Evolutionary conservation across 2,329 filamentous ascomycete genomes (phyloP).

Genomic region (Trichophyton verrucosum): DNA sequence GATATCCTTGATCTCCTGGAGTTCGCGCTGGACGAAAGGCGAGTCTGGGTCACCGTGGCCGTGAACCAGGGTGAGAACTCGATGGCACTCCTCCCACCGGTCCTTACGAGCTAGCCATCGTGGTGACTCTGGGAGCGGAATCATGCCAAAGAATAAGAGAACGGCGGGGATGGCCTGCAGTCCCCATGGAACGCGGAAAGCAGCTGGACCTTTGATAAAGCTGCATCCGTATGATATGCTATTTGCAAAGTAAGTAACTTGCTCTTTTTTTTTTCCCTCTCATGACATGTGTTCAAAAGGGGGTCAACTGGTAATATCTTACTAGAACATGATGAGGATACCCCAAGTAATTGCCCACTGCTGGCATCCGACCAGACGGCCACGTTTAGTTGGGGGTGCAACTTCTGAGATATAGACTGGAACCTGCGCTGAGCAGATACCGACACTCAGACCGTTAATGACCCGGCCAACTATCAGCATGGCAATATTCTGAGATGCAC

Average conservation of each 20-base stretch:
- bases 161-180: constrained; percentile 51
- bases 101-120: constrained; percentile 53
- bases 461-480: constrained; percentile 40
- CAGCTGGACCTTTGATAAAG: constrained; percentile 41
- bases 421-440: constrained; percentile 31
- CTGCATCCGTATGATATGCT: constrained; percentile 48
- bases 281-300: background rate
- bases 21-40: constrained; percentile 54
- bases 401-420: constrained; percentile 30
- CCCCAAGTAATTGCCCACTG: constrained; percentile 35
- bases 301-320: constrained; percentile 8
- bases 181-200: constrained; percentile 54
- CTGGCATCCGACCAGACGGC: constrained; percentile 31
- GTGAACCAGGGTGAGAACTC: constrained; percentile 46
- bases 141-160: constrained; percentile 45
- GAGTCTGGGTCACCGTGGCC: constrained; percentile 52
- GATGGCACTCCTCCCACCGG: constrained; percentile 42
- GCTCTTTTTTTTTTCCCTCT: background rate
- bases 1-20: constrained; percentile 60
- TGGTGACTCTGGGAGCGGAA: constrained; percentile 44
- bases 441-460: constrained; percentile 32
- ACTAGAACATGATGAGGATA: constrained; percentile 50
- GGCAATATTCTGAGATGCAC: constrained; percentile 50
- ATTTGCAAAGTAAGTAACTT: background rate
- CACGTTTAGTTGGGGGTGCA: constrained; percentile 32